Base-by-base conservation (phyloP, 2,329 filamentous ascomycete species). In the Fusarium setosum region DNA sequence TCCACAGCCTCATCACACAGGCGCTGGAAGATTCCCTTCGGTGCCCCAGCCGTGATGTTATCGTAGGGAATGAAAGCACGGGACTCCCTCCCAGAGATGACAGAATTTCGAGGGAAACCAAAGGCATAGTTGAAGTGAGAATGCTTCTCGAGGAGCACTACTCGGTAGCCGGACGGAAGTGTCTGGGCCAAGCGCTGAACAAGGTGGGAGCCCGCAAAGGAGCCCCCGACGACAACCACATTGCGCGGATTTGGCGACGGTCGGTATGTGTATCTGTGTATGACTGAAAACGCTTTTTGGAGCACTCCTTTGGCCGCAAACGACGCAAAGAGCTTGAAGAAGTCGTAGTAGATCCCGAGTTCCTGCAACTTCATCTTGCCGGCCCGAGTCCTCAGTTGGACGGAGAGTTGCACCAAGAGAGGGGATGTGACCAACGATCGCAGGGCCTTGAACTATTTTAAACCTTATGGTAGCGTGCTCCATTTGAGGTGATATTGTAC, bases 81-180 rank as follows among this genome's bases (percentile, higher is more conserved):
- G 0, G 50, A 35, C 18, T 69, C 66, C 10, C 56, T 20, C 0
- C 56, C 66, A 0, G 62, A 38, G 4, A 69, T 37, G 0, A 69
- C 63, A 0, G 63, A 40, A 21, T 64, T 61, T 1, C 66, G 60
- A 1, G 66, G 66, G 2, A 69, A 69, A 2, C 18, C 18, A 17
- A 69, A 69, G 0, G 63, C 54, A 24, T 59, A 49, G 38, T 69
- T 64, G 6, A 69, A 62, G 12, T 69, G 66, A 2, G 66, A 64
- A 5, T 67, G 45, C 18, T 64, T 67, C 18, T 69, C 66, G 1
- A 69, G 10, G 0, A 69, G 49, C 3, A 69, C 13, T 0, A 67
- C 63, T 1, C 66, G 44, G 13, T 57, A 69, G 0, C 66, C 66
- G 0, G 66, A 67, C 1, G 63, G 66, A 0, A 69, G 21, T 0